These are phyloP conservation scores for Fusarium incarnatum DNA, from an alignment of 2,329 filamentous ascomycete genomes.

Conservation along the genomic window DNA sequence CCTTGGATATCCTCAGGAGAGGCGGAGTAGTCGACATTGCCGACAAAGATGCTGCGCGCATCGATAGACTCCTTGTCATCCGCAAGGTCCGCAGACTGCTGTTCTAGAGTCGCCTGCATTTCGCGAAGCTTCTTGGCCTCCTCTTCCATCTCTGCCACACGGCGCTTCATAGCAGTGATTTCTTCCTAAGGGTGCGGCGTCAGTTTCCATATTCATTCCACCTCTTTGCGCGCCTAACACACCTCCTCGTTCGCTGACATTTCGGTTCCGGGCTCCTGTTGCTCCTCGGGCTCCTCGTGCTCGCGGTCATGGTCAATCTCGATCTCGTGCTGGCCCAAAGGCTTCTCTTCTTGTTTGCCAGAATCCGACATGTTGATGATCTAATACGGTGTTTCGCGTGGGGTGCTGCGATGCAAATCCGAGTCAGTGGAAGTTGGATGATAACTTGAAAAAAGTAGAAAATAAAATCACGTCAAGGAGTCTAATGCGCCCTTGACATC, in stretches of 20 bases:
- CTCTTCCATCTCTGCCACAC: slow-evolving; percentile 90
- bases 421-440: slow-evolving; percentile 23
- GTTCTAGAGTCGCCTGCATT: slow-evolving; percentile 88
- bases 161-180: slow-evolving; percentile 87
- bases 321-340: slow-evolving; percentile 45
- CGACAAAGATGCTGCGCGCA: slow-evolving; percentile 95
- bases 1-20: slow-evolving; percentile 96
- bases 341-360: slow-evolving; percentile 49
- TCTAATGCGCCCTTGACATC: slow-evolving; percentile 29
- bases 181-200: slow-evolving; percentile 69
- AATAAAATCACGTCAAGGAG: neutral
- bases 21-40: slow-evolving; percentile 97
- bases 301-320: slow-evolving; percentile 44
- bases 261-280: slow-evolving; percentile 49
- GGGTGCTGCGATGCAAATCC: slow-evolving; percentile 8
- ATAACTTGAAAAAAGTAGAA: slow-evolving; percentile 6
- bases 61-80: slow-evolving; percentile 98
- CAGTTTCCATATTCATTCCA: slow-evolving; percentile 48
- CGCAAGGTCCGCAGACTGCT: slow-evolving; percentile 82
- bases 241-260: slow-evolving; percentile 53
- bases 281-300: slow-evolving; percentile 41
- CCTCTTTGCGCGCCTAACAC: slow-evolving; percentile 50
- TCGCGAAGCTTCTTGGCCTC: slow-evolving; percentile 87
- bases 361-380: slow-evolving; percentile 50
- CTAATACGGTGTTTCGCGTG: neutral